Conservation (phyloP, 169 alveolate species). For the Babesia ovis region DNA sequence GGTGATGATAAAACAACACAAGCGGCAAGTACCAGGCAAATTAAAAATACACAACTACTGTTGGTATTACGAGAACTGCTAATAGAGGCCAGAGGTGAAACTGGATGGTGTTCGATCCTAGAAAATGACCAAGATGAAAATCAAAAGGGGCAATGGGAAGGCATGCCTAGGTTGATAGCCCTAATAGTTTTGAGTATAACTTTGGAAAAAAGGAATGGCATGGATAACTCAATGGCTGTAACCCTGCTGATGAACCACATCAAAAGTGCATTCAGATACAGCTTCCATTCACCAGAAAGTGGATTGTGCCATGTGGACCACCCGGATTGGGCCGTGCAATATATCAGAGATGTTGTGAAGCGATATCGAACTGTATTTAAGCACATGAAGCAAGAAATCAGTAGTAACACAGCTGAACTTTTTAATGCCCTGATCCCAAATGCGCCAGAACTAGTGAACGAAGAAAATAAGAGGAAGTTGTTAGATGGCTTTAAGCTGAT, state of each 20-base stretch:
- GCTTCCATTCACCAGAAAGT: conserved; percentile 60
- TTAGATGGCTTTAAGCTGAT: conserved; percentile 12
- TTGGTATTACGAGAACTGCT: conserved; percentile 17
- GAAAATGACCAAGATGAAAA: conserved; percentile 26
- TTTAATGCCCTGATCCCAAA: conserved; percentile 37
- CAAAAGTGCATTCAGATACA: conserved; percentile 41
- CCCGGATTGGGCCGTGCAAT: conserved; percentile 65
- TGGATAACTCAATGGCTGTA: conserved; percentile 18
- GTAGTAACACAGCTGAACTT: conserved; percentile 8
- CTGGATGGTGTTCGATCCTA: conserved; percentile 49
- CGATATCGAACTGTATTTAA: conserved; percentile 29
- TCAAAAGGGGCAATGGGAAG: conserved; percentile 17
- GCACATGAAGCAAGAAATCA: conserved; percentile 34
- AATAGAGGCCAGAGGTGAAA: conserved; percentile 27
- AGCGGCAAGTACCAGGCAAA: neutral
- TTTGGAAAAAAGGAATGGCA: conserved; percentile 19
- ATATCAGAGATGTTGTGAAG: conserved; percentile 33
- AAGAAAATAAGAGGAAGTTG: neutral
- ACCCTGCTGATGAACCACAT: conserved; percentile 45
- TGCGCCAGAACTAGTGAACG: neutral
- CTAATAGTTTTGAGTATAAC: conserved; percentile 16
- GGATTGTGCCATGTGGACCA: conserved; percentile 41
- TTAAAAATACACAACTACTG: neutral
- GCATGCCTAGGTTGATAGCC: conserved; percentile 42
- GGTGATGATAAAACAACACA: neutral